Percentiles rank a stretch among this genome's conserved stretches.
Evolutionary conservation across 2,329 filamentous ascomycete species (phyloP).

Genomic region (Pseudocercospora pini-densiflorae): DNA sequence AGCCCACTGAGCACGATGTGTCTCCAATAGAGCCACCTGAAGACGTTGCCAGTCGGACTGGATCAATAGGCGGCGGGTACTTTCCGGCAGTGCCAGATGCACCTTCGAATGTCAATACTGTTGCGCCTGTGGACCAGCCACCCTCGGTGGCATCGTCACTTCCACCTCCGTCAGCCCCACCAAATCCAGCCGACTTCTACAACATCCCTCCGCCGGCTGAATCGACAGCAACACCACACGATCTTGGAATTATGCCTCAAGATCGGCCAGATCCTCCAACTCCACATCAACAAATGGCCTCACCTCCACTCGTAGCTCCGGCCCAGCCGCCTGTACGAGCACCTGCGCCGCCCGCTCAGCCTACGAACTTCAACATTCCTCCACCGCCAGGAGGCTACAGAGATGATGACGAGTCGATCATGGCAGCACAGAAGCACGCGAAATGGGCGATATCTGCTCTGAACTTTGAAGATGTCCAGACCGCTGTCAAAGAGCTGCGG

Average conservation of each 20-base stretch:
- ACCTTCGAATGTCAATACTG: constrained; percentile 24
- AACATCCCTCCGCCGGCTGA: constrained; percentile 19
- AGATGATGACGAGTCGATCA: constrained; percentile 71
- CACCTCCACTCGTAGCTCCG: constrained; percentile 16
- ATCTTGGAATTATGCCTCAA: constrained; percentile 17
- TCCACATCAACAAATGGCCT: constrained; percentile 20
- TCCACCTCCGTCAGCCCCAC: background rate
- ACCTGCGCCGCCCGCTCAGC: constrained; percentile 21
- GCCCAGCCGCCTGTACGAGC: constrained; percentile 27
- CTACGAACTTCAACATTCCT: constrained; percentile 14
- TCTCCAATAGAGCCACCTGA: constrained; percentile 57
- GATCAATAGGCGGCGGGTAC: constrained; percentile 61
- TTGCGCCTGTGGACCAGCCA: constrained; percentile 11
- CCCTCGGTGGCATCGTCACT: constrained; percentile 14
- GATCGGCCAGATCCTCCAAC: constrained; percentile 17
- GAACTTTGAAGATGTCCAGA: constrained; percentile 94
- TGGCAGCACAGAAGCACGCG: constrained; percentile 89
- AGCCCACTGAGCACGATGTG: constrained; percentile 44
- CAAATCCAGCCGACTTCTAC: constrained; percentile 31
- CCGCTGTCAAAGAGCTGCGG: constrained; percentile 82
- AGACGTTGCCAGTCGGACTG: constrained; percentile 41
- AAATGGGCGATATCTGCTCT: constrained; percentile 96
- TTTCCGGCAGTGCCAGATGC: constrained; percentile 59
- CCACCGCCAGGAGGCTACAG: constrained; percentile 50
- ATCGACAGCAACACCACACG: constrained; percentile 15